Conservation (phyloP, 2,329 filamentous ascomycete genomes). For the Rachicladosporium sp. region DNA sequence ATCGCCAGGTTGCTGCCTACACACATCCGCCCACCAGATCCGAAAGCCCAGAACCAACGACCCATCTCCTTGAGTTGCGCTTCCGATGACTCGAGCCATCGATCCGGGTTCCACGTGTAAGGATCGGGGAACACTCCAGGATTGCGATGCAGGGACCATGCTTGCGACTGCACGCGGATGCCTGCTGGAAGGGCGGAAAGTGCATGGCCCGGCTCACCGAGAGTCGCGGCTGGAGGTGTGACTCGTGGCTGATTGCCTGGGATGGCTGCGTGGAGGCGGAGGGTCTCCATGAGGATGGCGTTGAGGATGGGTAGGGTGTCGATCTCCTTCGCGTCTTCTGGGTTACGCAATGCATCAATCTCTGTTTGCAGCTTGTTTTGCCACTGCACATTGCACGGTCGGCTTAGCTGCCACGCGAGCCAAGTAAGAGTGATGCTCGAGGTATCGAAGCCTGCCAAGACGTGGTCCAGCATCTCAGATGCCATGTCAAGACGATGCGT, state of each 20-base stretch:
- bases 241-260: conserved; percentile 51
- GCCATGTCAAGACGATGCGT: conserved; percentile 42
- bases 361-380: conserved; percentile 31
- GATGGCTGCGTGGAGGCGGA: conserved; percentile 50
- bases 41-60: conserved; percentile 41
- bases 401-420: conserved; percentile 42
- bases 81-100: conserved; percentile 29
- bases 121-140: conserved; percentile 32
- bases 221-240: conserved; percentile 28
- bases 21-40: conserved; percentile 39
- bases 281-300: conserved; percentile 47
- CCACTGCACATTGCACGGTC: conserved; percentile 20
- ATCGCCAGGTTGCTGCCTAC: conserved; percentile 37
- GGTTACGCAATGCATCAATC: conserved; percentile 8
- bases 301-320: conserved; percentile 43
- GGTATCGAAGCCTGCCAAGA: conserved; percentile 70
- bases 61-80: conserved; percentile 28
- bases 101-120: conserved; percentile 26
- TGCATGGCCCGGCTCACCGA: conserved; percentile 24
- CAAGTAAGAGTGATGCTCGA: conserved; percentile 58
- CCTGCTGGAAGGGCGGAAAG: conserved; percentile 28
- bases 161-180: conserved; percentile 35
- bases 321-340: conserved; percentile 26
- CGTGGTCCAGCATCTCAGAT: conserved; percentile 64
- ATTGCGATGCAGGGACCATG: conserved; percentile 35